A percentile compares a stretch with the other conserved stretches of the same genome.
phyloP scores from a whole-genome alignment of 1,284 basidiomycete species.

The Leccinum pachyderme region DNA sequence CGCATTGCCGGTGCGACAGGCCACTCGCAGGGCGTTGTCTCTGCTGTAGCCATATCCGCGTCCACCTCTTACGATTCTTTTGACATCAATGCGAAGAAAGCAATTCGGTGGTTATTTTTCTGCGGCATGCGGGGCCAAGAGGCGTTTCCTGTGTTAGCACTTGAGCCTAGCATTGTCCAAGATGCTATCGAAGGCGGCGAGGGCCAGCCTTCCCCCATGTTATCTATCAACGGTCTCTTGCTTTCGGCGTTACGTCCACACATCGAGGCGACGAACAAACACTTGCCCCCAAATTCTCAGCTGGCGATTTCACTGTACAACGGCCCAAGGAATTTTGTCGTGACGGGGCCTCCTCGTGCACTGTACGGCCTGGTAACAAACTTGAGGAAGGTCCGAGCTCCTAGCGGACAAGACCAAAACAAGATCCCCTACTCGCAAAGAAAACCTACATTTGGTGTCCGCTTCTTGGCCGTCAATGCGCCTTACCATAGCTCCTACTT shows the following conservation, averaged over 20 bases:
- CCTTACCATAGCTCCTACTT: constrained; percentile 95
- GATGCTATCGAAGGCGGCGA: constrained; percentile 92
- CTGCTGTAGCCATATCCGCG: constrained; percentile 84
- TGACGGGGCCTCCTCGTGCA: constrained; percentile 91
- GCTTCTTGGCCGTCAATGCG: constrained; percentile 92
- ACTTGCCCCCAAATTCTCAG: constrained; percentile 78
- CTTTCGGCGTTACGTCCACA: constrained; percentile 80
- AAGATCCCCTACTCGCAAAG: constrained; percentile 93
- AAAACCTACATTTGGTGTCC: constrained; percentile 89
- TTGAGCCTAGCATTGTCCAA: constrained; percentile 86
- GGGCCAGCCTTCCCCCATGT: constrained; percentile 91
- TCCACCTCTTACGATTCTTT: constrained; percentile 78
- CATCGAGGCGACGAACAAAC: constrained; percentile 85
- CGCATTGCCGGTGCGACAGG: constrained; percentile 88
- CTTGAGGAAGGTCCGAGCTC: constrained; percentile 86
- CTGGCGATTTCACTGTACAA: constrained; percentile 90
- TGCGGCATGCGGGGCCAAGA: constrained; percentile 92
- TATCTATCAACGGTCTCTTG: constrained; percentile 83
- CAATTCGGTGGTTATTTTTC: constrained; percentile 90
- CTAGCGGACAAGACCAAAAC: constrained; percentile 88
- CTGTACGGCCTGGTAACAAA: constrained; percentile 92
- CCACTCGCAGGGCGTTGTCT: constrained; percentile 95
- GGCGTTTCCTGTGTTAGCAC: constrained; percentile 89
- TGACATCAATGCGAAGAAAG: constrained; percentile 76
- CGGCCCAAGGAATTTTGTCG: constrained; percentile 87